These are phyloP conservation scores for Fusarium sp. DNA, from an alignment of 2,329 filamentous ascomycete species.

Conservation along the genomic window DNA sequence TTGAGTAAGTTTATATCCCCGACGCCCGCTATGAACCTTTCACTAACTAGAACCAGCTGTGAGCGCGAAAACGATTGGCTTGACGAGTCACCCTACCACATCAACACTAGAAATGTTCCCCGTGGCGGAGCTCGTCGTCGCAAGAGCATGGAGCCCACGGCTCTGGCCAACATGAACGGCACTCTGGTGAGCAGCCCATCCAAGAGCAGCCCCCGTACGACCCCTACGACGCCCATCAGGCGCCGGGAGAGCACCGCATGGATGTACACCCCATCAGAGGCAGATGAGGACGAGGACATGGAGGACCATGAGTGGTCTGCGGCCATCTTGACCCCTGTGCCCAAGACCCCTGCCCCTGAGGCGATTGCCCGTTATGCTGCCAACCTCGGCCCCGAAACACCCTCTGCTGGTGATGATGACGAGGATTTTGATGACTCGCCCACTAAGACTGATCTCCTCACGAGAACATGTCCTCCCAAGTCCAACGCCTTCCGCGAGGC, in stretches of 20 bases:
- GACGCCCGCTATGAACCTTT: neutral
- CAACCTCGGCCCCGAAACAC: constrained; percentile 60
- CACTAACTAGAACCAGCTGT: constrained; percentile 65
- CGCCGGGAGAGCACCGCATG: constrained; percentile 67
- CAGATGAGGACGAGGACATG: constrained; percentile 52
- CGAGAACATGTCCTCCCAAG: constrained; percentile 68
- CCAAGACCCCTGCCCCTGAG: constrained; percentile 69
- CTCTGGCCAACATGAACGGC: constrained; percentile 76
- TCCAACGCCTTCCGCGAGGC: constrained; percentile 52
- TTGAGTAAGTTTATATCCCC: constrained; percentile 73
- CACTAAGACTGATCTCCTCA: constrained; percentile 55
- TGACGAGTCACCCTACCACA: constrained; percentile 76
- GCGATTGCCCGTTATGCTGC: constrained; percentile 64
- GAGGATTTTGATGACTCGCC: constrained; percentile 47
- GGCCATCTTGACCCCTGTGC: constrained; percentile 65
- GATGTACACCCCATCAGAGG: constrained; percentile 65
- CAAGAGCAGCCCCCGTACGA: constrained; percentile 50
- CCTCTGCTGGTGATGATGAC: constrained; percentile 50
- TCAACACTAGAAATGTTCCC: constrained; percentile 75
- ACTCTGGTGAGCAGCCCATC: constrained; percentile 63
- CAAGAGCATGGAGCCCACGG: constrained; percentile 84
- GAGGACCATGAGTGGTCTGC: constrained; percentile 57
- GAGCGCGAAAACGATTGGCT: constrained; percentile 82
- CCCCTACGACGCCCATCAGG: constrained; percentile 62
- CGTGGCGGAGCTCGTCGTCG: constrained; percentile 78